phyloP scores from a whole-genome alignment of 441 rosid species.

The Populus hybrid region DNA sequence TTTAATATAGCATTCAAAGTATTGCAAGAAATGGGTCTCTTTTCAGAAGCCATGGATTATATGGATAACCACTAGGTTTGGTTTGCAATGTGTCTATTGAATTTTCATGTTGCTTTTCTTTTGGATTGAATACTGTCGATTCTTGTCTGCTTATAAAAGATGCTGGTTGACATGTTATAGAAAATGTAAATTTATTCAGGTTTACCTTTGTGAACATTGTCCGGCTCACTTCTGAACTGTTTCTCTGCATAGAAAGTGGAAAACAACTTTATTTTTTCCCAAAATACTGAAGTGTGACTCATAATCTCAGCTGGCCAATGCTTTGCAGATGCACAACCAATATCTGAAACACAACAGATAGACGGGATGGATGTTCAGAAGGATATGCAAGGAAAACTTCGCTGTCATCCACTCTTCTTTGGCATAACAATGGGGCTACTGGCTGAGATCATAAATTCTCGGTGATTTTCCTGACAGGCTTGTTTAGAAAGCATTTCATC shows the following conservation, averaged over 20 bases:
- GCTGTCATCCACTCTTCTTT: constrained; percentile 86
- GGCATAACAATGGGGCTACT: constrained; percentile 91
- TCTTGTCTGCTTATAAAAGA: background rate
- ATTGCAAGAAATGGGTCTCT: background rate
- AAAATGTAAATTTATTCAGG: background rate
- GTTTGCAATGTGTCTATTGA: background rate
- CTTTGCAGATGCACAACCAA: constrained; percentile 52
- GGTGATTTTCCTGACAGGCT: constrained; percentile 44
- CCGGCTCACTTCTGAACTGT: background rate
- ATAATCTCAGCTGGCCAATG: constrained; percentile 23
- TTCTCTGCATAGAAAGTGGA: background rate
- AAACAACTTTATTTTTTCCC: no score
- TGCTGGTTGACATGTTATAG: background rate
- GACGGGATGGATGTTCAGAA: constrained; percentile 33
- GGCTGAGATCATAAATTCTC: constrained; percentile 97
- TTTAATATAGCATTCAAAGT: background rate
- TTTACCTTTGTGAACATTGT: background rate
- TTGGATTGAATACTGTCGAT: background rate
- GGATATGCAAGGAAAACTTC: constrained; percentile 60
- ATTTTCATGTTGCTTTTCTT: background rate
- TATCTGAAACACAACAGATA: constrained; percentile 32
- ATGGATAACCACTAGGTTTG: background rate
- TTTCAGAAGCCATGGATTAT: background rate
- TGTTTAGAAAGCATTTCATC: constrained; percentile 9
- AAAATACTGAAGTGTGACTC: no score